Percentiles rank a stretch among this genome's conserved stretches.
Evolutionary conservation across 2,329 filamentous ascomycete genomes (phyloP).

Genomic region (Fusarium brevicatenulatum): DNA sequence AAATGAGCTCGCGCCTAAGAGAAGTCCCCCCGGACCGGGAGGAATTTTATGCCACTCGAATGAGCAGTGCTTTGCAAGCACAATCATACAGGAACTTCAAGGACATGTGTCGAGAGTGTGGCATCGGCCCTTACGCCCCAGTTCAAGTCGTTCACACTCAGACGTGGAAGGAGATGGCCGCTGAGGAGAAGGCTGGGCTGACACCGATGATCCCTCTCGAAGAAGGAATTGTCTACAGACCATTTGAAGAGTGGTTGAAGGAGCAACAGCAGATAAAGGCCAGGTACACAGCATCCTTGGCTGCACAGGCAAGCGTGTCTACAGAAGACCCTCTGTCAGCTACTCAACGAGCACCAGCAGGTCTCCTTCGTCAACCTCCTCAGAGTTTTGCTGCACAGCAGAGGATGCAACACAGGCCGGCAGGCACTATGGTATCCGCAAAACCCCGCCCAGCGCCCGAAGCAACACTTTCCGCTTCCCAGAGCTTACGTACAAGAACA

Average conservation of each 20-base stretch:
- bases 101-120: slow-evolving; percentile 67
- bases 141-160: slow-evolving; percentile 62
- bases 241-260: slow-evolving; percentile 69
- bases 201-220: slow-evolving; percentile 71
- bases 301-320: slow-evolving; percentile 42
- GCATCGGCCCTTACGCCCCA: slow-evolving; percentile 65
- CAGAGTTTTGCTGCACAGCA: slow-evolving; percentile 76
- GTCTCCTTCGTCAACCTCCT: slow-evolving; percentile 63
- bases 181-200: slow-evolving; percentile 73
- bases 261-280: slow-evolving; percentile 59
- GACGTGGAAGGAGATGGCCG: slow-evolving; percentile 73
- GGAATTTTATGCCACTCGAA: slow-evolving; percentile 65
- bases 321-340: slow-evolving; percentile 50
- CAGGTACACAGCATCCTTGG: slow-evolving; percentile 45
- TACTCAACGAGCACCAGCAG: slow-evolving; percentile 52
- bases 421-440: slow-evolving; percentile 35
- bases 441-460: slow-evolving; percentile 44
- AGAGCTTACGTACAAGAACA: slow-evolving; percentile 45
- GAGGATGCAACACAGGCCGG: slow-evolving; percentile 64
- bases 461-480: slow-evolving; percentile 39
- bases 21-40: slow-evolving; percentile 66
- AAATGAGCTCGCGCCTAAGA: slow-evolving; percentile 68
- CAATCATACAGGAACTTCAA: slow-evolving; percentile 63
- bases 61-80: slow-evolving; percentile 57
- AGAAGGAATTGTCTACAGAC: slow-evolving; percentile 71